Evolutionary conservation across 345 rosid genomes (phyloP), one percentile per base, ranked within the genome.

Genomic region (Dimocarpus longan): DNA sequence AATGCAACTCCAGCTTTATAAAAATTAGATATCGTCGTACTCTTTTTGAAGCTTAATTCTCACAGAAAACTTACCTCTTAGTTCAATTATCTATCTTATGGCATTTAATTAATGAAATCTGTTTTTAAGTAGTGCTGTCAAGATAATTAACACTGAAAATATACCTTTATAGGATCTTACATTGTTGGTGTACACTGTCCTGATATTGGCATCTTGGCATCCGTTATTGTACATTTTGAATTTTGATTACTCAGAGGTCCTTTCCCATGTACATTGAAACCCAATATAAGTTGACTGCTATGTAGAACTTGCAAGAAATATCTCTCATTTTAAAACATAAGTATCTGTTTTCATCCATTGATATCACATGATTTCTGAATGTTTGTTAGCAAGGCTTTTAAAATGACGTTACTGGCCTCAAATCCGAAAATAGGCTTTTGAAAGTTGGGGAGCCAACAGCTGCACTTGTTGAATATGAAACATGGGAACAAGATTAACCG

Each of bases 361-460:
- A 46, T 40, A 59, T 39, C 42, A n/a, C 52, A 60, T 16, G 24
- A 74, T 42, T 44, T 62, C 8, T 43, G 42, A 42, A 6, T 62
- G 56, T 43, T 1, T 4, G 11, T 32, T 73, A 1, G 13, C 10
- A 44, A 11, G 62, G 66, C 40, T 40, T 56, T 39, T 40, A 72
- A n/a, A 56, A 10, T 42, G 28, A 70, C 40, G 12, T 12, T 39
- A 21, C 7, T 70, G n/a, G 22, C 37, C 40, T 40, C 9, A 70
- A 70, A 6, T 48, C 12, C 19, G 15, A 52, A 24, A 21, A 24
- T 18, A 43, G 54, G 21, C 15, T 26, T 26, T 21, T 8, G 62
- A 70, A 37, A 54, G 75, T 72, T 26, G 65, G 15, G 26, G 24
- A 72, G 19, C 73, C 32, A 44, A 69, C 73, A 46, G 9, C 59